These are phyloP conservation scores for Bipolaris sorokiniana DNA, from an alignment of 2,329 filamentous ascomycete species.

Conservation along the genomic window DNA sequence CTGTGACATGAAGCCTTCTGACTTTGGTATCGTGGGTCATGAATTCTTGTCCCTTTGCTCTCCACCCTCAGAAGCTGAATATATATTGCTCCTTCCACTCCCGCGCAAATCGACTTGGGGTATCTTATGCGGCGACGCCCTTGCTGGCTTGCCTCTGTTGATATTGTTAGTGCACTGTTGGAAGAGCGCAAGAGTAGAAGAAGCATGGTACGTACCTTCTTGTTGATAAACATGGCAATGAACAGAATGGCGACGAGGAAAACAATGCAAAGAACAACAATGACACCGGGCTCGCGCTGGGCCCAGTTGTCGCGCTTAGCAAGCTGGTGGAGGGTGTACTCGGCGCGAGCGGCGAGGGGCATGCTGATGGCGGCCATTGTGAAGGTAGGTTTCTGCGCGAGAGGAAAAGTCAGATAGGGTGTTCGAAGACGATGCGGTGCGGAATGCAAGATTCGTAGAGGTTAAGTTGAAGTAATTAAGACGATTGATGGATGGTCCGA, in stretches of 20 bases:
- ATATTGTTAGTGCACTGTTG: conserved; percentile 7
- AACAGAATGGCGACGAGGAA: conserved; percentile 62
- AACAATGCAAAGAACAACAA: conserved; percentile 68
- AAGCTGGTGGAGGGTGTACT: conserved; percentile 50
- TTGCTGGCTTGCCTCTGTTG: conserved; percentile 23
- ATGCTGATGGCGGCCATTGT: conserved; percentile 49
- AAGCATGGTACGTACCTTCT: conserved; percentile 45
- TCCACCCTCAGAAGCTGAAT: neutral
- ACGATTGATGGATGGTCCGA: neutral
- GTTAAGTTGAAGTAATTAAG: conserved; percentile 11
- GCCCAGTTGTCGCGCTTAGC: conserved; percentile 65
- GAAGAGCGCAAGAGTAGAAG: neutral
- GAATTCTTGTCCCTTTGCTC: conserved; percentile 5
- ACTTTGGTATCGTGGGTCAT: conserved; percentile 13
- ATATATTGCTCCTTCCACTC: conserved; percentile 3
- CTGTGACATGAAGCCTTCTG: conserved; percentile 9
- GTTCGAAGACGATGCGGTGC: conserved; percentile 5
- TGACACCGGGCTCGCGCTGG: conserved; percentile 62
- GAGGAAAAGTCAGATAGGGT: conserved; percentile 17
- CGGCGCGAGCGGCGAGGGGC: conserved; percentile 47
- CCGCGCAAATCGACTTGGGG: conserved; percentile 16
- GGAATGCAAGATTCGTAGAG: conserved; percentile 8
- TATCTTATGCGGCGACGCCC: conserved; percentile 21
- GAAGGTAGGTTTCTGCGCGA: conserved; percentile 31
- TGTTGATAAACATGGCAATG: conserved; percentile 57